phyloP scores from a whole-genome alignment of 2,329 filamentous ascomycete genomes.

The Fusarium chuoi region DNA sequence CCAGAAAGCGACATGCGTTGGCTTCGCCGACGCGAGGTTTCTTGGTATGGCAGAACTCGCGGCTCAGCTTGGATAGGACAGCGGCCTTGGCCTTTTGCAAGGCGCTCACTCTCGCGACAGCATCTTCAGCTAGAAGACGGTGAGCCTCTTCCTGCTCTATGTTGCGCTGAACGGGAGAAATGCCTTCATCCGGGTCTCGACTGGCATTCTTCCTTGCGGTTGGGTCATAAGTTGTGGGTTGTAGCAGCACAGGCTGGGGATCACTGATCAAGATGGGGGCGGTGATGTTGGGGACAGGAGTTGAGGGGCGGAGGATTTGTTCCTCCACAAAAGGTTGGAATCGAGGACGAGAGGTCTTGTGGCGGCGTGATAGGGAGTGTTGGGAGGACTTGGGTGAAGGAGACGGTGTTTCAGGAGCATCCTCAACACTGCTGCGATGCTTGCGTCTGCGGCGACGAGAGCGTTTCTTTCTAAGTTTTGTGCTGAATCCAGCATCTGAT shows the following conservation, averaged over 20 bases:
- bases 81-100: conserved; percentile 69
- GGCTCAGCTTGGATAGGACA: conserved; percentile 67
- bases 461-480: conserved; percentile 60
- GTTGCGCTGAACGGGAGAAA: conserved; percentile 68
- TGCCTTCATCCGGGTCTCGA: conserved; percentile 53
- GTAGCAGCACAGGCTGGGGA: conserved; percentile 64
- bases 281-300: conserved; percentile 54
- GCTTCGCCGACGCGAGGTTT: conserved; percentile 49
- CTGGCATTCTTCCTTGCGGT: conserved; percentile 24
- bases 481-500: conserved; percentile 54
- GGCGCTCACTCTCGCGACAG: conserved; percentile 63
- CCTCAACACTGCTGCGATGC: conserved; percentile 46
- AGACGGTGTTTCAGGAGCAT: conserved; percentile 24
- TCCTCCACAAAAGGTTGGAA: conserved; percentile 42
- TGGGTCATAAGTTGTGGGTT: conserved; percentile 68
- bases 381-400: conserved; percentile 35
- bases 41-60: conserved; percentile 56
- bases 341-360: conserved; percentile 41
- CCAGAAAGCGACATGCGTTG: conserved; percentile 49
- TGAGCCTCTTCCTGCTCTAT: conserved; percentile 66
- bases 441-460: conserved; percentile 52
- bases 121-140: conserved; percentile 66
- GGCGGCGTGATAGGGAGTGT: conserved; percentile 39
- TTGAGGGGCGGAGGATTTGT: conserved; percentile 39
- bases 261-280: conserved; percentile 61